Base-by-base conservation (phyloP, 2,329 filamentous ascomycete species). In the Colletotrichum paranaense region DNA sequence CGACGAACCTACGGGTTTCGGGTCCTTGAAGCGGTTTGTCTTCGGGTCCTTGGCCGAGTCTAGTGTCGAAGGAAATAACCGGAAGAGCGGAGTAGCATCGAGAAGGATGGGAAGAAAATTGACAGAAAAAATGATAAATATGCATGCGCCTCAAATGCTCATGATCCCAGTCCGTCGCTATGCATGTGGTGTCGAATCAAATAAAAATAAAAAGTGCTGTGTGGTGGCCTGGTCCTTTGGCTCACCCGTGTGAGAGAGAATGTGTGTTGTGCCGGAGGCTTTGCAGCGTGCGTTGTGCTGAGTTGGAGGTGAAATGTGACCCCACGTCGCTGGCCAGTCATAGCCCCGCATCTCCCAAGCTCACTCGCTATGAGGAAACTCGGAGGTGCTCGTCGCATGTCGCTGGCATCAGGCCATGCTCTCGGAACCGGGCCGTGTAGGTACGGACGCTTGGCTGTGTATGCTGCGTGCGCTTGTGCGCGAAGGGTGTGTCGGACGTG, bases 111-210 rank as follows among this genome's bases (percentile, higher is more conserved):
- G 12, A 26, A 35, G 53, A 59, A 19, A 28, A 5, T 56, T 4
- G 22, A 12, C 22, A 11, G 66, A 28, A 56, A 56, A 22, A 28
- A 46, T 30, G 9, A 22, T 49, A 32, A 9, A 9, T 46, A 49
- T 73, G 67, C 60, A 70, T 64, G 67, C 67, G 67, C 67, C 14
- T 73, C 55, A 64, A 73, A 73, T 70, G 70, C 70, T 73, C 59
- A 56, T 74, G 42, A 46, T 52, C 63, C 67, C 30, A 22, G 30
- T 60, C 62, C 59, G 30, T 75, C 73, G 73, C 73, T 75, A 75
- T 75, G 73, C 73, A 72, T 67, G 49, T 75, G 67, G 62, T 68
- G 63, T 52, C 42, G 55, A 73, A 68, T 52, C 55, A 62, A 66
- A 66, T 59, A 35, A 49, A 68, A 57, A 52, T 57, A 49, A 65